These are phyloP conservation scores for Phytopythium litorale DNA, from an alignment of 352 stramenopile genomes.

Conservation along the genomic window DNA sequence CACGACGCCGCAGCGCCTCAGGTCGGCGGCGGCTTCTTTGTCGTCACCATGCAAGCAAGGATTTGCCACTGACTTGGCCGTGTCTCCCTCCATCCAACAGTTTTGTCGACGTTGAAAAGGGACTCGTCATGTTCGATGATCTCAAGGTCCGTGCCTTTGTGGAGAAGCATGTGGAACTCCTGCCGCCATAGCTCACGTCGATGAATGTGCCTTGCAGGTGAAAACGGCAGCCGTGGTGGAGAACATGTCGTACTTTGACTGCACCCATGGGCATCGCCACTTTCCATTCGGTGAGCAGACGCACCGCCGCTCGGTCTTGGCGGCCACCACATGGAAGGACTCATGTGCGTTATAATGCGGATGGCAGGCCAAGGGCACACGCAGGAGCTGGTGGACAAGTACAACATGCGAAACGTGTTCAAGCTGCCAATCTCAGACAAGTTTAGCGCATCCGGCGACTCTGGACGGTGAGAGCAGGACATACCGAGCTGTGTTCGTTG, in stretches of 20 bases:
- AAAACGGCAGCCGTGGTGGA: conserved; percentile 97
- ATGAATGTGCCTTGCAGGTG: conserved; percentile 53
- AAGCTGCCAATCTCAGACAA: conserved; percentile 78
- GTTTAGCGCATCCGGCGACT: conserved; percentile 70
- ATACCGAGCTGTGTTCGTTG: neutral
- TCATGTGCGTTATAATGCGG: neutral
- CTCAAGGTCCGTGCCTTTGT: conserved; percentile 70
- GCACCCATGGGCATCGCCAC: conserved; percentile 78
- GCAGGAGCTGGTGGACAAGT: conserved; percentile 72
- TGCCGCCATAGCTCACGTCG: neutral
- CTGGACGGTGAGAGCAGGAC: conserved; percentile 39
- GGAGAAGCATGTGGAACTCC: neutral
- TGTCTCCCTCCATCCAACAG: conserved; percentile 19
- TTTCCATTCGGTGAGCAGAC: conserved; percentile 71
- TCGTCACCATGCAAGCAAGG: neutral
- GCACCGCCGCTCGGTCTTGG: neutral
- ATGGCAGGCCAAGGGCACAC: conserved; percentile 64
- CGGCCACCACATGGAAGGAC: neutral
- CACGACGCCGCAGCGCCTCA: conserved; percentile 97
- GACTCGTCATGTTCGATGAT: conserved; percentile 98
- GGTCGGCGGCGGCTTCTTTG: conserved; percentile 17
- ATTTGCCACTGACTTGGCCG: neutral
- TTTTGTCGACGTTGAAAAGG: conserved; percentile 98
- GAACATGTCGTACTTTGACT: conserved; percentile 99
- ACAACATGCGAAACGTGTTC: conserved; percentile 82